Evolutionary conservation across 1,284 basidiomycete species (phyloP), one percentile per base, ranked within the genome.

Genomic region (Trichosporon sp.): DNA sequence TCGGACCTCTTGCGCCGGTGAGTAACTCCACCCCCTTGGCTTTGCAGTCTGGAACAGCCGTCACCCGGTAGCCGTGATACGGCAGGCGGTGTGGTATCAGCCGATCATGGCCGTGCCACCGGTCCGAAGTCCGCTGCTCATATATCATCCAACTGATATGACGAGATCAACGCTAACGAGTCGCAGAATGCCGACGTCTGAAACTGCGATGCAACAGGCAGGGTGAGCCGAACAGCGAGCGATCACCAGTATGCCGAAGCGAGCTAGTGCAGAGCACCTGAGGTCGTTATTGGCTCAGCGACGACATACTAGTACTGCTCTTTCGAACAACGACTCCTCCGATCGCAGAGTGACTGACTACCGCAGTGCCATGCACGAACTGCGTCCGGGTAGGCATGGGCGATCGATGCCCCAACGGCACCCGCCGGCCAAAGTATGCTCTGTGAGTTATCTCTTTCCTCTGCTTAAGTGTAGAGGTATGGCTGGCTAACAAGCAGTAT

Each of bases 201-300:
- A 54, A 54, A 10, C 49, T 54, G 49, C 27, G 49, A 31, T 54
- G 49, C 49, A 54, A 54, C 49, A 54, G 49, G 25, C 49, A 54
- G n/a, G 49, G 49, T 54, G 49, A 54, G 40, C 34, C 34, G 11
- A 14, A 36, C 40, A 23, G 16, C 9, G 40, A 16, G 21, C 19
- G n/a, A n/a, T n/a, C n/a, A n/a, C n/a, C n/a, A n/a, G n/a, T n/a
- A n/a, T n/a, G n/a, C n/a, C n/a, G n/a, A n/a, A n/a, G n/a, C n/a
- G n/a, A n/a, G n/a, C n/a, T n/a, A n/a, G n/a, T n/a, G n/a, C n/a
- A n/a, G n/a, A n/a, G n/a, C n/a, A n/a, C n/a, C n/a, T n/a, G n/a
- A n/a, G n/a, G n/a, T n/a, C n/a, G n/a, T n/a, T n/a, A n/a, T n/a
- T n/a, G n/a, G n/a, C n/a, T n/a, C n/a, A n/a, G n/a, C n/a, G n/a